phyloP scores from a whole-genome alignment of 1,139 yeast species.

The Saccharomyces hybrid region DNA sequence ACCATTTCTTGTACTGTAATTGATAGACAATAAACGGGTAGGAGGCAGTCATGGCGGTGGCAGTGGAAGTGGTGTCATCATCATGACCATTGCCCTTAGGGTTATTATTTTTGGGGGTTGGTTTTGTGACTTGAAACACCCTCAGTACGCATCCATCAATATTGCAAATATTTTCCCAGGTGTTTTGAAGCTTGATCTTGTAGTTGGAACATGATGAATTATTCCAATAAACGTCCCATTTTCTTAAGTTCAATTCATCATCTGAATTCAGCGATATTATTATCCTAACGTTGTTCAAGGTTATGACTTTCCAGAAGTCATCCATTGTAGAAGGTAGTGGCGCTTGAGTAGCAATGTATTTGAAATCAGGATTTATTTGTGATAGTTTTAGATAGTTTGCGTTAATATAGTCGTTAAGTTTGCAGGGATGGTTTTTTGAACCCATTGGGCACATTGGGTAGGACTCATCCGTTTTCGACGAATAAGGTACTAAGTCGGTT shows the following conservation, averaged over 20 bases:
- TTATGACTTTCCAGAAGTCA: constrained; percentile 75
- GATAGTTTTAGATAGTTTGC: constrained; percentile 47
- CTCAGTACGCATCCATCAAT: constrained; percentile 32
- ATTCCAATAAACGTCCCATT: constrained; percentile 53
- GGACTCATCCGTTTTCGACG: not conserved
- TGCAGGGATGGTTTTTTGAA: not conserved
- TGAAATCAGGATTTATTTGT: constrained; percentile 31
- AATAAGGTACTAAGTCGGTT: too few relatives aligned
- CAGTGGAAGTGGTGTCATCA: constrained; percentile 28
- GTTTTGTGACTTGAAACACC: constrained; percentile 24
- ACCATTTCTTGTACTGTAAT: constrained; percentile 69
- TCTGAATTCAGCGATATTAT: constrained; percentile 63
- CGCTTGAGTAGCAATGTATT: constrained; percentile 80
- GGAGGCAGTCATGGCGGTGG: constrained; percentile 10
- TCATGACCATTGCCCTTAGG: not conserved
- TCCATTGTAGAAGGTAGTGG: constrained; percentile 69
- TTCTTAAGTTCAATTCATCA: constrained; percentile 43
- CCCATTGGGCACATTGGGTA: constrained; percentile 5
- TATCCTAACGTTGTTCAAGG: constrained; percentile 52
- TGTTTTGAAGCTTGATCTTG: constrained; percentile 27
- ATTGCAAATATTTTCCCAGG: constrained; percentile 26
- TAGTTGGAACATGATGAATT: constrained; percentile 22
- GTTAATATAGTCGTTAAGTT: constrained; percentile 46
- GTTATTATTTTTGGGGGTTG: not conserved
- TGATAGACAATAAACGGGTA: constrained; percentile 42